Conservation (phyloP, 805 yeast genomes). For the Priceomyces fermenticarens region DNA sequence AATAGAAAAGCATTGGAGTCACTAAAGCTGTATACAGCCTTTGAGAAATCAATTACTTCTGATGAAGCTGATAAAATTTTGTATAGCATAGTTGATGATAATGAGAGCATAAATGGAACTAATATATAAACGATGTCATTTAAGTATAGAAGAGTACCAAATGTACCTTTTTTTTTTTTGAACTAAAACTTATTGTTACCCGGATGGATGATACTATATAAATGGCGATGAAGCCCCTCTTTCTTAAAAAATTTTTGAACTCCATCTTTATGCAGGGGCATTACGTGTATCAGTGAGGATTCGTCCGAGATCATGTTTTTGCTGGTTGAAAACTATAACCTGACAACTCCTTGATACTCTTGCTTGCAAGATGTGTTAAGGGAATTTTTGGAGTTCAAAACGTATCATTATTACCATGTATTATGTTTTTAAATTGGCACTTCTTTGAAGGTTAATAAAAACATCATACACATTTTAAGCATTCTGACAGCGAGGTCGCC, state of each 20-base stretch:
- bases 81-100: too few relatives aligned
- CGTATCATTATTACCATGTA: too few relatives aligned
- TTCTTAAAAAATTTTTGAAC: constrained; percentile 12
- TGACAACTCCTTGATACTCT: constrained; percentile 68
- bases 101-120: too few relatives aligned
- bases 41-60: too few relatives aligned
- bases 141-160: too few relatives aligned
- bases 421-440: constrained; percentile 11
- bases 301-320: constrained; percentile 99
- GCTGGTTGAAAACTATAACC: constrained; percentile 99
- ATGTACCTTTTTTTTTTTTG: too few relatives aligned
- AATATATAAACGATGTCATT: too few relatives aligned
- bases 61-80: too few relatives aligned
- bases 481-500: constrained; percentile 22
- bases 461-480: constrained; percentile 12
- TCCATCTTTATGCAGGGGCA: constrained; percentile 99
- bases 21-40: too few relatives aligned
- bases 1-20: too few relatives aligned
- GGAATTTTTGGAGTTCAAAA: constrained; percentile 69
- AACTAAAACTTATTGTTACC: background rate
- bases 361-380: constrained; percentile 48
- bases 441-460: constrained; percentile 30
- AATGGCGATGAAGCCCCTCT: background rate
- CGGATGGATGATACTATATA: background rate
- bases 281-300: constrained; percentile 99